Conservation (phyloP, 306 rosid species). For the Prosopis cineraria region DNA sequence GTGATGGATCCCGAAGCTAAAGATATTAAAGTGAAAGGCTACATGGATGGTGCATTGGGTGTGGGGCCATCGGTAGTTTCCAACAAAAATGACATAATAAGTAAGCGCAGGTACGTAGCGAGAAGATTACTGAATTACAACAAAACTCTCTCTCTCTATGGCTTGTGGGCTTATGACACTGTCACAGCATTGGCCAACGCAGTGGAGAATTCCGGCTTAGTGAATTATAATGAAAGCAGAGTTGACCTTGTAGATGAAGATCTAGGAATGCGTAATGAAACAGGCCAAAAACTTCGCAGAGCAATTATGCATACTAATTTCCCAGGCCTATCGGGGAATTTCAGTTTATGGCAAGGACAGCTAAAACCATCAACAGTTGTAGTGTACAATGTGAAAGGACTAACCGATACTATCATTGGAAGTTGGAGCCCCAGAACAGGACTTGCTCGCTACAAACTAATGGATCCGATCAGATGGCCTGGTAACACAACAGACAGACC, state of each 20-base stretch:
- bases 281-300: background rate
- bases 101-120: background rate
- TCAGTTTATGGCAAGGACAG: conserved; percentile 30
- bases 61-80: background rate
- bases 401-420: conserved; percentile 36
- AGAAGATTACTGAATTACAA: background rate
- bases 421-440: conserved; percentile 31
- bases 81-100: too few relatives aligned
- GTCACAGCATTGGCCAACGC: background rate
- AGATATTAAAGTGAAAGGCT: background rate
- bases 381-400: conserved; percentile 35
- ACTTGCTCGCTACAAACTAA: background rate
- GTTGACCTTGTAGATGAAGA: too few relatives aligned
- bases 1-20: conserved; percentile 4
- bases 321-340: conserved; percentile 34
- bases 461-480: background rate
- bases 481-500: background rate
- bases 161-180: background rate
- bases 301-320: conserved; percentile 19
- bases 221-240: too few relatives aligned
- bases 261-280: background rate
- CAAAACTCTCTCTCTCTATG: background rate
- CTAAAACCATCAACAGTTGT: conserved; percentile 36
- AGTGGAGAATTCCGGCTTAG: too few relatives aligned
- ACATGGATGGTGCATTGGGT: background rate